phyloP scores from a whole-genome alignment of 2,329 filamentous ascomycete genomes.

The Zymoseptoria ardabiliae region DNA sequence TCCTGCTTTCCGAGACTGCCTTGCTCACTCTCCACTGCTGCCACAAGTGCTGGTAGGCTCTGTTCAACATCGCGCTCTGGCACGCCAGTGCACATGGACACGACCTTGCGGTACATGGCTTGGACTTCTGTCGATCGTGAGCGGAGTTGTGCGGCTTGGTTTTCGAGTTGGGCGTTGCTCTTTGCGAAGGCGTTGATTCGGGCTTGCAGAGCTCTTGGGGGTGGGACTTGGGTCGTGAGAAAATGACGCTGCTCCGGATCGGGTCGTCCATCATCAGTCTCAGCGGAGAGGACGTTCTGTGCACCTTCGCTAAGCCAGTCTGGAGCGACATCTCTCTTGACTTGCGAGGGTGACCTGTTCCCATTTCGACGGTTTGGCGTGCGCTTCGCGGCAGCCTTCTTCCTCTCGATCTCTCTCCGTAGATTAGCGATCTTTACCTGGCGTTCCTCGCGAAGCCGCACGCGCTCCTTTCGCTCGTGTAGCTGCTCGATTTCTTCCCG shows the following conservation, averaged over 20 bases:
- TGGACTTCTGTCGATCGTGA: constrained; percentile 77
- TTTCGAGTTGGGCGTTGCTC: constrained; percentile 60
- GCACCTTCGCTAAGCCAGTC: constrained; percentile 33
- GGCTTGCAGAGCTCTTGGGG: constrained; percentile 47
- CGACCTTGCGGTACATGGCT: constrained; percentile 78
- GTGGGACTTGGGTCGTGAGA: constrained; percentile 21
- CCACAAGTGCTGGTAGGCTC: constrained; percentile 68
- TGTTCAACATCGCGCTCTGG: constrained; percentile 72
- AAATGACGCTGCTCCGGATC: constrained; percentile 13
- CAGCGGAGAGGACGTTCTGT: constrained; percentile 5
- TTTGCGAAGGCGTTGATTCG: constrained; percentile 62
- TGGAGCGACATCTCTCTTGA: constrained; percentile 17
- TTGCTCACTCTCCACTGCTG: constrained; percentile 81
- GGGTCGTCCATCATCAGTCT: constrained; percentile 3
- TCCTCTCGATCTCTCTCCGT: constrained; percentile 54
- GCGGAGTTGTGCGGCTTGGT: constrained; percentile 63
- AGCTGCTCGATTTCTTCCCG: constrained; percentile 68
- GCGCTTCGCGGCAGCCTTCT: constrained; percentile 9
- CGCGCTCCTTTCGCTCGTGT: constrained; percentile 60
- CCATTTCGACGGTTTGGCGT: constrained; percentile 43
- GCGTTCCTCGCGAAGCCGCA: constrained; percentile 56
- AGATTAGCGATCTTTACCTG: constrained; percentile 72
- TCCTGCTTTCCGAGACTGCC: constrained; percentile 40
- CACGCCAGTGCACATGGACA: constrained; percentile 77
- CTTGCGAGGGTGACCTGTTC: constrained; percentile 15